Base-by-base conservation (phyloP, 2,329 filamentous ascomycete genomes). In the Sporothrix globosa region DNA sequence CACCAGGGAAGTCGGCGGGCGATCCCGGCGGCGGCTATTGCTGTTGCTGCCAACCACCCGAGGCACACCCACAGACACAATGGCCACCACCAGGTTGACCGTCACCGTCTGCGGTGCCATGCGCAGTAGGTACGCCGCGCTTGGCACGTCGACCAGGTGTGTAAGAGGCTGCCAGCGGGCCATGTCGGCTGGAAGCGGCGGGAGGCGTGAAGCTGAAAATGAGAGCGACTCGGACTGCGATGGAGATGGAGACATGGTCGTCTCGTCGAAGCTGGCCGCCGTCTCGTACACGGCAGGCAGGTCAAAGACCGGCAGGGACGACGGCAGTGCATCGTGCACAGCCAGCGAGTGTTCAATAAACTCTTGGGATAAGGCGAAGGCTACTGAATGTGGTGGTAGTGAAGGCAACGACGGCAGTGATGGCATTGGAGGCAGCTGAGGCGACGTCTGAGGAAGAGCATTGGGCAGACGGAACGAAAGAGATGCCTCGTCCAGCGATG, bases 281-380 rank as follows among this genome's bases (percentile, higher is more conserved):
- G 24, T 34, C 46, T 21, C 46, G 11, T 53, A 34, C 9, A 53
- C n/a, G 5, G 44, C 19, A 3, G 41, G 71, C 71, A 52, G 74
- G 75, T 67, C 74, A 52, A 52, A 52, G 17, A 4, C 70, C 21
- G 90, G 81, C 72, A 91, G 86, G 1, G 90, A 91, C 0, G 89
- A 91, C 0, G 86, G 80, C 4, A 91, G 79, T 17, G 88, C 86
- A 73, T 92, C 85, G 77, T 96, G 88, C 17, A 90, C 81, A 1
- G 88, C 86, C 65, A 96, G 85, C 0, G 92, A 96, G 75, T 95
- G 88, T 73, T 96, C 87, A 75, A 92, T 91, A 78, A 96, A 96
- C 70, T 89, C 85, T 3, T 87, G 85, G 3, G 90, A 79, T 0
- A 81, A 77, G 39, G 10, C 39, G 24, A 9, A 54, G 4, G 10